phyloP scores from a whole-genome alignment of 1,284 basidiomycete species.

The Limonomyces culmigenus region DNA sequence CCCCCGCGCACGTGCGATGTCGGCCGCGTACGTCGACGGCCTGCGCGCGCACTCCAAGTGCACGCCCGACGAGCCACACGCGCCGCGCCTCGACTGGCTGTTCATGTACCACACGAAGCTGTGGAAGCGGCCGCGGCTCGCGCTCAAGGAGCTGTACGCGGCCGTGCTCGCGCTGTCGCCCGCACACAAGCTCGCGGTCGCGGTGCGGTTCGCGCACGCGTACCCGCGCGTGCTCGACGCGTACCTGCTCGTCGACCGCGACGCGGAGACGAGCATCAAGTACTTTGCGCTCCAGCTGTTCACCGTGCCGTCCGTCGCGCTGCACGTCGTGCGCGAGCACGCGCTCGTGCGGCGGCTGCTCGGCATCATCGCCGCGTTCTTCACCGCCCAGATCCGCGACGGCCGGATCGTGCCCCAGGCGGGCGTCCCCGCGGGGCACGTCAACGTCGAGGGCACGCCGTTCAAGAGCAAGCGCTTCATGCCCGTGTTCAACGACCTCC shows the following conservation, averaged over 20 bases:
- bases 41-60: conserved; percentile 20
- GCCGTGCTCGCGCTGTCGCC: conserved; percentile 58
- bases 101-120: conserved; percentile 66
- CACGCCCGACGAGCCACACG: conserved; percentile 32
- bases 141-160: conserved; percentile 71
- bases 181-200: conserved; percentile 64
- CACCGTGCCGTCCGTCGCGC: conserved; percentile 73
- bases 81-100: conserved; percentile 54
- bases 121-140: conserved; percentile 73
- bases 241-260: conserved; percentile 81
- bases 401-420: conserved; percentile 33
- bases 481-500: conserved; percentile 75
- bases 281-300: conserved; percentile 85
- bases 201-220: conserved; percentile 68
- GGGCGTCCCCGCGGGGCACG: conserved; percentile 9
- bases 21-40: conserved; percentile 13
- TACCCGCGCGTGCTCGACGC: conserved; percentile 82
- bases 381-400: conserved; percentile 67
- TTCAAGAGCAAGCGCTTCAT: conserved; percentile 92
- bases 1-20: conserved; percentile 21
- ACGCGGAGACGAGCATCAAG: conserved; percentile 85
- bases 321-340: conserved; percentile 62
- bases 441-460: conserved; percentile 70
- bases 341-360: conserved; percentile 64
- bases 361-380: conserved; percentile 72